Conservation (phyloP, 2,329 filamentous ascomycete genomes). For the Phyllosticta citribraziliensis region DNA sequence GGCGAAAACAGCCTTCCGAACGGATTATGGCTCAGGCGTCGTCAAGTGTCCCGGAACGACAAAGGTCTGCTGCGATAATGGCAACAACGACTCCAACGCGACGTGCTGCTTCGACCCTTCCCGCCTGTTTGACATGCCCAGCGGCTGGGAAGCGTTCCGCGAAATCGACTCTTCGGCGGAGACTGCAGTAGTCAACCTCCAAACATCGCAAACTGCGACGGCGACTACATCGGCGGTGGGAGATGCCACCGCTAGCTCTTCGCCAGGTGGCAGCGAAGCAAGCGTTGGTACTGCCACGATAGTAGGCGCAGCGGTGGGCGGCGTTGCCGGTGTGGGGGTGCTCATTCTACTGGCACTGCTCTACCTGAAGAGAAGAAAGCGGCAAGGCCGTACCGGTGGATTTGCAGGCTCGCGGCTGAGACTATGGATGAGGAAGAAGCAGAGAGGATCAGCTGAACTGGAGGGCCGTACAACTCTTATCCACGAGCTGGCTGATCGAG, state of each 20-base stretch:
- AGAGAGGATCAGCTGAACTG: not conserved
- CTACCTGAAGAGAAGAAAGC: not conserved
- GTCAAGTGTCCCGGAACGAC: not conserved
- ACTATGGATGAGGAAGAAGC: not conserved
- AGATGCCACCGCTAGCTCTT: not conserved
- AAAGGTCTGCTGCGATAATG: constrained; percentile 5
- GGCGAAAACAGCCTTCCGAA: not conserved
- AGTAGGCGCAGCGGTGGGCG: not conserved
- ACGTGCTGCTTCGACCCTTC: constrained; percentile 2
- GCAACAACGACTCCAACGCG: not conserved
- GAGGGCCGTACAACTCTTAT: not conserved
- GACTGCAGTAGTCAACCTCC: not conserved
- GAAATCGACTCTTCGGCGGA: not conserved
- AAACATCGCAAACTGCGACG: not conserved
- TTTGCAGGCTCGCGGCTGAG: not conserved
- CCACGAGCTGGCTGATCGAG: not conserved
- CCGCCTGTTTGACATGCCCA: not conserved
- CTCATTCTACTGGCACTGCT: not conserved
- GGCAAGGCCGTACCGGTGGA: not conserved
- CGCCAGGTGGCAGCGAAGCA: not conserved
- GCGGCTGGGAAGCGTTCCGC: constrained; percentile 1
- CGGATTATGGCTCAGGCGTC: not conserved
- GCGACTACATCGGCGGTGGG: not conserved
- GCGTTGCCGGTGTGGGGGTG: not conserved
- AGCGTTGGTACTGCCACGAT: not conserved